A percentile compares a stretch with the other conserved stretches of the same genome.
Conservation (phyloP, 1,284 basidiomycete genomes). For the Tilletia indica region DNA sequence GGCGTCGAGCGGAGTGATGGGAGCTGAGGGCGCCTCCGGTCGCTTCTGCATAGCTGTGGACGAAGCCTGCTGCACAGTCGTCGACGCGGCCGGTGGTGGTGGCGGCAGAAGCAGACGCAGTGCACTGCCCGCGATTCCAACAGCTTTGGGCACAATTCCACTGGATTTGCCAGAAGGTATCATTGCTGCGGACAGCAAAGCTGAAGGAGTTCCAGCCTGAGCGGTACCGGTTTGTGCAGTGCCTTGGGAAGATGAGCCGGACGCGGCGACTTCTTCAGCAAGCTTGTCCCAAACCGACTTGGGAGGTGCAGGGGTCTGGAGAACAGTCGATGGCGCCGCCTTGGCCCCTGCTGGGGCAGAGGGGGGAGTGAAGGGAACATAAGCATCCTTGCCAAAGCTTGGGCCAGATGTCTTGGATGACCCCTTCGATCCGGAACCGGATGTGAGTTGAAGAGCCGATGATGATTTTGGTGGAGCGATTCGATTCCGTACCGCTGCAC, state of each 20-base stretch:
- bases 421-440: background rate
- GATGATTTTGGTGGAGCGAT: background rate
- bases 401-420: background rate
- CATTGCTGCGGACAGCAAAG: background rate
- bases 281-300: constrained; percentile 16
- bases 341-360: background rate
- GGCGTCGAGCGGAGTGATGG: constrained; percentile 7
- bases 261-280: constrained; percentile 6
- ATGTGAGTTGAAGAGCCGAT: background rate
- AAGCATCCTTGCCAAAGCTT: constrained; percentile 1
- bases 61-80: background rate
- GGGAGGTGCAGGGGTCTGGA: background rate
- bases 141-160: background rate
- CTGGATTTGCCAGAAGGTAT: background rate
- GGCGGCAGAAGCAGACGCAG: background rate
- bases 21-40: background rate
- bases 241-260: background rate
- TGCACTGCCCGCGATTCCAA: background rate
- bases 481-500: background rate
- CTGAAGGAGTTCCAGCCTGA: background rate
- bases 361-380: constrained; percentile 3
- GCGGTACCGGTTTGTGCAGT: too few species aligned
- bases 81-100: background rate
- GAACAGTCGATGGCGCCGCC: background rate
- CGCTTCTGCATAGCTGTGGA: background rate